Evolutionary conservation across 805 yeast species (phyloP).

Genomic region (Kodamaea jinghongensis): DNA sequence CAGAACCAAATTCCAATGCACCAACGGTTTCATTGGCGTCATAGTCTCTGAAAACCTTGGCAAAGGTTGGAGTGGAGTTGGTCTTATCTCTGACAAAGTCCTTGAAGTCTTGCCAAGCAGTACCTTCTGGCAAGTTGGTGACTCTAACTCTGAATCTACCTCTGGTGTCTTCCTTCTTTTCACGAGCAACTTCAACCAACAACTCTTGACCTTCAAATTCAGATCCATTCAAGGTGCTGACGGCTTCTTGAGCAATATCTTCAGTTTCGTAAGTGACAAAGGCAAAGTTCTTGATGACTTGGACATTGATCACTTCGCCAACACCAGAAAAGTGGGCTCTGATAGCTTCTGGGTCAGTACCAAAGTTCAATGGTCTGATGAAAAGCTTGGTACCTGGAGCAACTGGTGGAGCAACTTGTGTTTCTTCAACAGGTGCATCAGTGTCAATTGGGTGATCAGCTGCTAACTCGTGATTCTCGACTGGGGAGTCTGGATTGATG

Average conservation of each 20-base stretch:
- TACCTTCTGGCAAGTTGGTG: conserved; percentile 66
- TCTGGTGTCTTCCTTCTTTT: conserved; percentile 57
- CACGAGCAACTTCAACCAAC: conserved; percentile 54
- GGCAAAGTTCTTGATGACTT: conserved; percentile 79
- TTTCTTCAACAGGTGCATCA: not conserved
- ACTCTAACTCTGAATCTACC: conserved; percentile 74
- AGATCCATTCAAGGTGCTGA: conserved; percentile 43
- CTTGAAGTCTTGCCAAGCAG: conserved; percentile 86
- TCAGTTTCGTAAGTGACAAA: conserved; percentile 79
- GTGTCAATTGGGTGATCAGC: conserved; percentile 1
- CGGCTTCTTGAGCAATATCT: conserved; percentile 51
- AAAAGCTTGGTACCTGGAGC: conserved; percentile 32
- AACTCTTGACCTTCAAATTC: conserved; percentile 50
- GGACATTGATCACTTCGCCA: conserved; percentile 68
- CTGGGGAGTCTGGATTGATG: conserved; percentile 4
- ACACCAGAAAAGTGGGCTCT: conserved; percentile 65
- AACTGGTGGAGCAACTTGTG: conserved; percentile 6
- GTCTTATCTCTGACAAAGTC: conserved; percentile 83
- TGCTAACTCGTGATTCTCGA: not conserved
- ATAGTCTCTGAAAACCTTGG: conserved; percentile 49
- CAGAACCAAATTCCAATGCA: conserved; percentile 55
- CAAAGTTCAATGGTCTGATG: conserved; percentile 63
- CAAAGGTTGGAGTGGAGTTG: conserved; percentile 60
- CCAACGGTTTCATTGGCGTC: conserved; percentile 47
- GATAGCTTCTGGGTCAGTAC: conserved; percentile 51